Base-by-base conservation (phyloP, 768 basidiomycete species). In the Porpolomopsis calyptriformis region DNA sequence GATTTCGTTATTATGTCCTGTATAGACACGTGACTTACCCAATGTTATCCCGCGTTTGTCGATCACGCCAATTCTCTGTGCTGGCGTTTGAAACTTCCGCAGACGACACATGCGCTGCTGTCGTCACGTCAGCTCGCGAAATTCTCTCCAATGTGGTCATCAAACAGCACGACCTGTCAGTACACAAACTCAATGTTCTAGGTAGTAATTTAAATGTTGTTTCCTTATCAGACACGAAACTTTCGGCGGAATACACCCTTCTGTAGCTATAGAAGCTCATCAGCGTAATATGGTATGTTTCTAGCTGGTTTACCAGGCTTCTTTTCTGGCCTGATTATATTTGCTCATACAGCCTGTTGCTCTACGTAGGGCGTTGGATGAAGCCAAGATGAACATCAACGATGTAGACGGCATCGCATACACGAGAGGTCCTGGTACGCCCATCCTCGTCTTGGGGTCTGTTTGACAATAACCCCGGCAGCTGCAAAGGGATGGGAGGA, bases 21-120 rank as follows among this genome's bases (percentile, higher is more conserved):
- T n/a, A n/a, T n/a, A n/a, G n/a, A n/a, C n/a, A n/a, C n/a, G n/a
- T n/a, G n/a, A n/a, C n/a, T n/a, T n/a, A n/a, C n/a, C n/a, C n/a
- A n/a, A n/a, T n/a, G n/a, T n/a, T n/a, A n/a, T n/a, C n/a, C n/a
- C n/a, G n/a, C n/a, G n/a, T n/a, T 31, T 31, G 7, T 31, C 29
- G 29, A 31, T 31, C 14, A 25, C 46, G 46, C 8, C 18, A 47
- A 18, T 79, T 86, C 56, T 84, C 77, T 1, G 78, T 87, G 11
- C 72, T 88, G 6, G 84, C 78, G 6, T 56, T 94, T 29, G 92
- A 96, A 62, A 82, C 83, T 1, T 92, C 89, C 10, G 90, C 91
- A 11, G 94, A 99, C 61, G 96, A 98, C 58, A 87, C 91, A 1
- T 94, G 91, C 55, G 89, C 82, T 12, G 85, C 93, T 0, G 71